Evolutionary conservation across 495 filamentous ascomycete genomes (phyloP).

Genomic region (Bathelium albidoporum): DNA sequence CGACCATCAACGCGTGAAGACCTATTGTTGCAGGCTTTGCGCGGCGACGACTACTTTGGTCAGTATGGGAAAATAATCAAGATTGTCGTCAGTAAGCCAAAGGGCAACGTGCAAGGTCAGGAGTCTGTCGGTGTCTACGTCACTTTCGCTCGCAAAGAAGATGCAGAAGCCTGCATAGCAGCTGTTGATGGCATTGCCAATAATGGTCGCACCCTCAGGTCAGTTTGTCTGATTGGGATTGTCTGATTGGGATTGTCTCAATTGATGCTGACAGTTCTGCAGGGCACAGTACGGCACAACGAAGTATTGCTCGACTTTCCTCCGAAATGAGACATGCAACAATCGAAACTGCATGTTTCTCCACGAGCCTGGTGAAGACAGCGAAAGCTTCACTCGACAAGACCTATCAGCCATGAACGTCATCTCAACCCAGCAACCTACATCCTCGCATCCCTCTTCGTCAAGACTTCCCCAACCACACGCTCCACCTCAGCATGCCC

Average conservation of each 20-base stretch:
- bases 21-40: constrained; percentile 74
- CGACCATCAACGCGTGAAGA: constrained; percentile 86
- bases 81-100: constrained; percentile 95
- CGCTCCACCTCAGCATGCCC: constrained; percentile 40
- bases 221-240: constrained; percentile 15
- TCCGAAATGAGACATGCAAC: constrained; percentile 82
- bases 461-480: constrained; percentile 38
- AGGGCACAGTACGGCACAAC: constrained; percentile 95
- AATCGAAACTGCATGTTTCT: constrained; percentile 97
- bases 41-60: constrained; percentile 86
- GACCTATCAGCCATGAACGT: constrained; percentile 95
- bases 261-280: constrained; percentile 21
- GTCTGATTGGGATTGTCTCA: constrained; percentile 8
- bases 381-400: constrained; percentile 90
- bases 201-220: constrained; percentile 70
- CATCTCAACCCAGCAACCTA: constrained; percentile 63
- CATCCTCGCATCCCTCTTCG: constrained; percentile 27
- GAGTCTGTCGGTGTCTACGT: constrained; percentile 94
- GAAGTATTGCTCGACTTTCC: constrained; percentile 96
- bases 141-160: constrained; percentile 78
- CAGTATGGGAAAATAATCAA: constrained; percentile 98
- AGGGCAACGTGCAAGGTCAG: constrained; percentile 57
- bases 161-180: constrained; percentile 78
- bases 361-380: constrained; percentile 92
- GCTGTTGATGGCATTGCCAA: constrained; percentile 90